Evolutionary conservation across 2,329 filamentous ascomycete genomes (phyloP).

Genomic region (Calycina marina): DNA sequence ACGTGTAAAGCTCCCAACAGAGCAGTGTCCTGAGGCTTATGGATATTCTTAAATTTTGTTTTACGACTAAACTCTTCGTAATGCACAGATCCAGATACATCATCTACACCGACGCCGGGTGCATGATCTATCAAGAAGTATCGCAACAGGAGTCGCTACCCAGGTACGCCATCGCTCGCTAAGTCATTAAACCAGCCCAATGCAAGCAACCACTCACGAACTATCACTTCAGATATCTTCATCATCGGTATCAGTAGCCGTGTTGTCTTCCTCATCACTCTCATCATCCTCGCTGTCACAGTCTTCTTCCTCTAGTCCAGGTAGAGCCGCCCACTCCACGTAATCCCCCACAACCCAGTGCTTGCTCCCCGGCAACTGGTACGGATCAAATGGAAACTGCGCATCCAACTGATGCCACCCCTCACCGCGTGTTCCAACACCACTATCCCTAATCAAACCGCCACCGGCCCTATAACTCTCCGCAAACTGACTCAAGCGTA

Average conservation of each 20-base stretch:
- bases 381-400: constrained; percentile 96
- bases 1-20: too few species aligned
- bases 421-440: constrained; percentile 45
- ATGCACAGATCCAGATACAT: too few species aligned
- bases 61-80: too few species aligned
- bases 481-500: constrained; percentile 61
- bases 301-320: constrained; percentile 47
- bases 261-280: constrained; percentile 13
- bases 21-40: too few species aligned
- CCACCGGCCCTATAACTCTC: constrained; percentile 31
- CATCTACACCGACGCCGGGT: too few species aligned
- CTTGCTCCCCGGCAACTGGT: constrained; percentile 75
- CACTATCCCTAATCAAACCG: constrained; percentile 32
- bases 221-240: too few species aligned
- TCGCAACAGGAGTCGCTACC: too few species aligned
- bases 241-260: constrained; percentile 14
- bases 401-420: constrained; percentile 76
- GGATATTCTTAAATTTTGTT: too few species aligned
- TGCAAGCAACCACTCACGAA: constrained; percentile 10
- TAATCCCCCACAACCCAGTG: constrained; percentile 81
- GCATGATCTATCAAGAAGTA: too few species aligned
- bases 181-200: not conserved
- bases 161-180: not conserved
- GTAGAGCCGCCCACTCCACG: constrained; percentile 62
- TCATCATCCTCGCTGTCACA: constrained; percentile 37